These are phyloP conservation scores for Microsporum canis DNA, from an alignment of 2,329 filamentous ascomycete species.

Conservation along the genomic window DNA sequence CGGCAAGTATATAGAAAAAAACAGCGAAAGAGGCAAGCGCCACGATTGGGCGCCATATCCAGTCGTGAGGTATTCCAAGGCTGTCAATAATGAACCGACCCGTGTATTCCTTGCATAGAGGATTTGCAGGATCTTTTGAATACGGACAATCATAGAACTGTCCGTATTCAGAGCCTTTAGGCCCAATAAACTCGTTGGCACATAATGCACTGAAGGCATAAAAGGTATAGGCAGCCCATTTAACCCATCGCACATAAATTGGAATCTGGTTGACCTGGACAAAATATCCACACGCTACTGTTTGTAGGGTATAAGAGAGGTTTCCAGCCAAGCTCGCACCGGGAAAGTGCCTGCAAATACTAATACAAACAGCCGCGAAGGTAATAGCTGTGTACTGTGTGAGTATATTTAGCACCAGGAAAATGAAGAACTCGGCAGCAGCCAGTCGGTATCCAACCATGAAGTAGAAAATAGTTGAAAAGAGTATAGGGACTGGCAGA, in stretches of 20 bases:
- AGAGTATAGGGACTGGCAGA: constrained; percentile 59
- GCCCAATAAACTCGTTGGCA: constrained; percentile 55
- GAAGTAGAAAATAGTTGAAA: constrained; percentile 62
- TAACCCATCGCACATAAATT: constrained; percentile 67
- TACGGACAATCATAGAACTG: constrained; percentile 63
- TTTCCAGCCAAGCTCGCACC: constrained; percentile 63
- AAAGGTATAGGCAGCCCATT: constrained; percentile 35
- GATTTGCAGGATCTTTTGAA: constrained; percentile 50
- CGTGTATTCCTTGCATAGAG: constrained; percentile 56
- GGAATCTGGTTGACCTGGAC: constrained; percentile 63
- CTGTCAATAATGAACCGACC: constrained; percentile 58
- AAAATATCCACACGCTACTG: constrained; percentile 65
- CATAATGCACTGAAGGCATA: constrained; percentile 61
- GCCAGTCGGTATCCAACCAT: constrained; percentile 62
- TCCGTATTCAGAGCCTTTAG: constrained; percentile 33
- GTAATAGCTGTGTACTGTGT: constrained; percentile 64
- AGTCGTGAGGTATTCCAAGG: constrained; percentile 55
- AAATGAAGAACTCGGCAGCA: constrained; percentile 56
- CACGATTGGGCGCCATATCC: constrained; percentile 57
- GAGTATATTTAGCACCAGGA: constrained; percentile 56
- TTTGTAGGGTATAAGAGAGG: constrained; percentile 60
- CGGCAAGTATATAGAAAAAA: constrained; percentile 52
- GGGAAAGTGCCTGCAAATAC: constrained; percentile 54
- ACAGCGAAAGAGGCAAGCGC: constrained; percentile 50
- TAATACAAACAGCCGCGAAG: constrained; percentile 57